Evolutionary conservation across 441 rosid species (phyloP).

Genomic region (Populus hybrid): DNA sequence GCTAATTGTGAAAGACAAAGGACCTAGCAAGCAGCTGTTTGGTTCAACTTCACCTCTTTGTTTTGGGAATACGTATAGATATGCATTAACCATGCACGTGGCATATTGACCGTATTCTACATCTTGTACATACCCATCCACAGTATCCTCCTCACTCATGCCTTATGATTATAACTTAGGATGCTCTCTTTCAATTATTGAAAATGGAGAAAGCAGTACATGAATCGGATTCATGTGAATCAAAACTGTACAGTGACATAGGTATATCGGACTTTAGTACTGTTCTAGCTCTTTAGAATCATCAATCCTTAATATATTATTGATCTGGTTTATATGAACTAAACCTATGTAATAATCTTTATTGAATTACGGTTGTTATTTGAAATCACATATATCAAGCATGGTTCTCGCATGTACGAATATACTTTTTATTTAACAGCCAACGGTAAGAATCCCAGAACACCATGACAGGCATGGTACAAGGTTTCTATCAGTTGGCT

Average conservation of each 20-base stretch:
- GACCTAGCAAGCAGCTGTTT: not conserved
- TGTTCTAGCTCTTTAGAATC: not conserved
- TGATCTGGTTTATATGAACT: too few relatives aligned
- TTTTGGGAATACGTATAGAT: not conserved
- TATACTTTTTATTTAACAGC: not conserved
- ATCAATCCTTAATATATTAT: too few relatives aligned
- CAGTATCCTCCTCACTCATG: not conserved
- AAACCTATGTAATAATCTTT: too few relatives aligned
- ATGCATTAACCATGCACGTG: slow-evolving; percentile 38
- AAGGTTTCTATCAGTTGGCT: not conserved
- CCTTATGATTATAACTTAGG: not conserved
- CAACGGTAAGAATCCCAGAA: not conserved
- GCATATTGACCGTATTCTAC: not conserved
- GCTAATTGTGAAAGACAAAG: slow-evolving; percentile 4
- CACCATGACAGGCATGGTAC: not conserved
- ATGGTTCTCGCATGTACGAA: not conserved
- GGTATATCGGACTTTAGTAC: not conserved
- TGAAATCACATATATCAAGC: not conserved
- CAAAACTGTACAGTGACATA: not conserved
- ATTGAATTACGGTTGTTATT: not conserved
- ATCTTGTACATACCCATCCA: not conserved
- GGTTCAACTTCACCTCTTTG: not conserved
- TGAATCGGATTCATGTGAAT: not conserved
- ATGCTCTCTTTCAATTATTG: not conserved
- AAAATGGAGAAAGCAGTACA: not conserved